Base-by-base conservation (phyloP, 2,329 filamentous ascomycete species). In the Apiospora pterosperma region DNA sequence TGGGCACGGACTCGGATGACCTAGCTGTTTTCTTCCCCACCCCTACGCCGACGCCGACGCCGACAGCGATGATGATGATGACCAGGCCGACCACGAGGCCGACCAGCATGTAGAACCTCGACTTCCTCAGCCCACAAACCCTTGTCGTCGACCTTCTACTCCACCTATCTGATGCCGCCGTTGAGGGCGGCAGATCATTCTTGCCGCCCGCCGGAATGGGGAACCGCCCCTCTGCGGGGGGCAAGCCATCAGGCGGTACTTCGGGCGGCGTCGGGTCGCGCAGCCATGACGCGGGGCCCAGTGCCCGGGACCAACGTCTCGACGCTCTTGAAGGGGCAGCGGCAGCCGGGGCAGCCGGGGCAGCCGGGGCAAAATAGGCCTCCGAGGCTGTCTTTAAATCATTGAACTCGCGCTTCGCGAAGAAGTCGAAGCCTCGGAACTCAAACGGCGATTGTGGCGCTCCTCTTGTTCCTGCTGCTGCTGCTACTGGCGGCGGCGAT, bases 31-130 rank as follows among this genome's bases (percentile, higher is more conserved):
- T n/a, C 59, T 23, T 64, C 2, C 65, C 64, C 23, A 59, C 36
- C 48, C 66, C 77, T 5, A 81, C 73, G 4, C 80, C 76, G 8
- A 81, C 73, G 0, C 76, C 79, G 1, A 82, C 75, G 2, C 76
- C 80, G 5, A 80, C 69, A 4, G 69, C 75, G 16, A 77, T 66
- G 6, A 73, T 68, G 1, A 80, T 64, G 21, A 76, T 48, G 7
- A 81, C 6, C 11, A 80, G 36, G 7, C 78, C 60, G 0, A 72
- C 63, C 5, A 74, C 61, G 3, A 74, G 67, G 2, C 72, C 68
- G 1, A 79, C 31, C 5, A 80, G 59, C 8, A 68, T 63, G 77
- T 77, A 81, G 48, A 82, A 76, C 38, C 73, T 64, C 31, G 73
- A 71, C 62, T 69, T 74, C 61, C 66, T 72, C 59, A 78, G 38